These are phyloP conservation scores for Coemansia furcata DNA, from an alignment of 192 early-diverging fungal genomes.

Conservation along the genomic window DNA sequence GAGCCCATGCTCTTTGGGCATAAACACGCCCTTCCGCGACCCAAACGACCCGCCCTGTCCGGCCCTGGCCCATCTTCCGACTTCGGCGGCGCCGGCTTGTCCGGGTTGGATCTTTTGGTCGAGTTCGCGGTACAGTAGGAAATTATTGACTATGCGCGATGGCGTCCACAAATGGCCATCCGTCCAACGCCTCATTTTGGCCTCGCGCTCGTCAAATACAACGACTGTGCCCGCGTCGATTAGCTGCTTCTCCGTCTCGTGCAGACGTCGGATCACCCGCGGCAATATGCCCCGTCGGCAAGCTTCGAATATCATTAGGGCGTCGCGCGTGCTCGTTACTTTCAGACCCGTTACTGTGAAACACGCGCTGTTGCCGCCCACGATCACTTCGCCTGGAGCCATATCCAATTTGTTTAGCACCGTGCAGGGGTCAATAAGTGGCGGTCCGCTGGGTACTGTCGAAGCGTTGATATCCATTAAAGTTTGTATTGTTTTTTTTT, in stretches of 20 bases:
- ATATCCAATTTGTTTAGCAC: conserved; percentile 14
- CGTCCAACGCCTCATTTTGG: conserved; percentile 85
- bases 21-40: conserved; percentile 36
- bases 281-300: conserved; percentile 66
- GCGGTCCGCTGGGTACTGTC: background rate
- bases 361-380: conserved; percentile 28
- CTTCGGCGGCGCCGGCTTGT: conserved; percentile 33
- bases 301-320: conserved; percentile 76
- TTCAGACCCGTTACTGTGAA: conserved; percentile 45
- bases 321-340: conserved; percentile 60
- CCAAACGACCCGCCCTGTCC: background rate
- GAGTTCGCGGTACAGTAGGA: conserved; percentile 76
- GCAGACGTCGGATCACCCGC: conserved; percentile 67
- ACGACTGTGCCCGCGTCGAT: conserved; percentile 78
- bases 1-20: conserved; percentile 60
- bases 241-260: conserved; percentile 68
- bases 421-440: conserved; percentile 11
- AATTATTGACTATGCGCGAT: conserved; percentile 77
- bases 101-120: conserved; percentile 58
- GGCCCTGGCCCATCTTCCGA: conserved; percentile 1
- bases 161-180: conserved; percentile 82
- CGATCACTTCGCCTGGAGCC: conserved; percentile 31
- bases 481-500: background rate
- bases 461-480: background rate
- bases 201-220: conserved; percentile 83